phyloP scores from a whole-genome alignment of 2,329 filamentous ascomycete species.

The Talaromyces funiculosus region DNA sequence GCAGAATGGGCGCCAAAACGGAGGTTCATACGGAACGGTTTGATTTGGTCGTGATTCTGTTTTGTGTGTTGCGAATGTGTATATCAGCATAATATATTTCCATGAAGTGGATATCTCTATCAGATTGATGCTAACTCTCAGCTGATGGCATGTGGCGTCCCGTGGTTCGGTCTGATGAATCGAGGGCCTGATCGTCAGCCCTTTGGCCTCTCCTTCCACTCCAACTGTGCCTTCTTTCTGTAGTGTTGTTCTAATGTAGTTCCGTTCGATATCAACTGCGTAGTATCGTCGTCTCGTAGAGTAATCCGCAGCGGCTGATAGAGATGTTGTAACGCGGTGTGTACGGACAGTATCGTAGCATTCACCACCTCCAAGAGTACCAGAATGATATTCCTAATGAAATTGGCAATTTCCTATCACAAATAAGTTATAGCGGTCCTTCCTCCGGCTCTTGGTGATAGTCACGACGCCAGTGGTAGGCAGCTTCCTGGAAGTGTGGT shows the following conservation, averaged over 20 bases:
- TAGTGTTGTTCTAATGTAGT: not conserved
- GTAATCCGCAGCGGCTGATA: not conserved
- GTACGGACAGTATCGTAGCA: not conserved
- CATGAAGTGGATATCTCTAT: not conserved
- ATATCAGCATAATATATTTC: not conserved
- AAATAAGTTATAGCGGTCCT: not conserved
- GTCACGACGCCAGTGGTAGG: not conserved
- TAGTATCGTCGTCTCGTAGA: not conserved
- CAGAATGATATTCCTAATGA: not conserved
- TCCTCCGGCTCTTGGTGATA: not conserved
- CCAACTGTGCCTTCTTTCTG: not conserved
- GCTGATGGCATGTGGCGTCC: not conserved
- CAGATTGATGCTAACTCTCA: not conserved
- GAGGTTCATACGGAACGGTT: conserved; percentile 3
- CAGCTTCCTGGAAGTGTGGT: not conserved
- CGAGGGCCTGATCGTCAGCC: not conserved
- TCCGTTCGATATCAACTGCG: not conserved
- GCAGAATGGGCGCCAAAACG: conserved; percentile 1
- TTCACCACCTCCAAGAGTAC: not conserved
- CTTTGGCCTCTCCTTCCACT: not conserved
- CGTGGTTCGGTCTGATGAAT: not conserved
- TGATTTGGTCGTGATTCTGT: not conserved
- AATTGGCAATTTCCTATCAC: not conserved
- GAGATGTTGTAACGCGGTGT: not conserved
- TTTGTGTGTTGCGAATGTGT: not conserved